Evolutionary conservation across 2,329 filamentous ascomycete genomes (phyloP).

Genomic region (Teratosphaeria nubilosa): DNA sequence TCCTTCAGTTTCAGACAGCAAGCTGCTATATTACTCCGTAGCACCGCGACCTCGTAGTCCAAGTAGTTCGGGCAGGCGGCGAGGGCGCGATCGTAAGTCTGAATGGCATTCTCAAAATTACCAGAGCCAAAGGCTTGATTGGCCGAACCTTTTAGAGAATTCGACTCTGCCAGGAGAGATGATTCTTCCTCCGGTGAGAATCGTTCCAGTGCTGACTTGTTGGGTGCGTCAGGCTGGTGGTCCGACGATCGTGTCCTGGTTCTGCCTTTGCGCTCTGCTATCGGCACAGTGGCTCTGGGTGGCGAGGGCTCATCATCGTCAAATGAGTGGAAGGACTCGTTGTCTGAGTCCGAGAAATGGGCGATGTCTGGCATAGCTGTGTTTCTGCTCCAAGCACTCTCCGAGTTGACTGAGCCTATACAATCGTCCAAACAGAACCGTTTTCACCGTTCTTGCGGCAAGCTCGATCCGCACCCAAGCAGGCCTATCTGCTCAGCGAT

Average conservation of each 20-base stretch:
- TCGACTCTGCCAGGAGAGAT: conserved; percentile 59
- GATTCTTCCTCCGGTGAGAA: conserved; percentile 37
- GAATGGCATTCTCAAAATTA: conserved; percentile 67
- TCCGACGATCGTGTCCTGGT: conserved; percentile 1
- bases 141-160: conserved; percentile 61
- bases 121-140: conserved; percentile 68
- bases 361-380: conserved; percentile 7
- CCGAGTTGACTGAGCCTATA: neutral
- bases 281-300: conserved; percentile 4
- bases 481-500: neutral
- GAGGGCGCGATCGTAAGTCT: conserved; percentile 72
- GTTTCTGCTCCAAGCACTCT: neutral
- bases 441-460: neutral
- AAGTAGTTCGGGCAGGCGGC: conserved; percentile 72
- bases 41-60: conserved; percentile 76
- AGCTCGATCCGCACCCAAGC: neutral
- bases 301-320: conserved; percentile 14
- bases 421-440: neutral
- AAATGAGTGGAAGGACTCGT: conserved; percentile 24
- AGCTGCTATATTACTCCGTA: conserved; percentile 80
- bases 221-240: neutral
- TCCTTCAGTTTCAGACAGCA: conserved; percentile 76
- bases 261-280: neutral
- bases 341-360: conserved; percentile 18
- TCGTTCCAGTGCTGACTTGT: conserved; percentile 11